Percentiles rank a stretch among this genome's conserved stretches.
Evolutionary conservation across 768 basidiomycete species (phyloP).

Genomic region (Asterophora parasitica): DNA sequence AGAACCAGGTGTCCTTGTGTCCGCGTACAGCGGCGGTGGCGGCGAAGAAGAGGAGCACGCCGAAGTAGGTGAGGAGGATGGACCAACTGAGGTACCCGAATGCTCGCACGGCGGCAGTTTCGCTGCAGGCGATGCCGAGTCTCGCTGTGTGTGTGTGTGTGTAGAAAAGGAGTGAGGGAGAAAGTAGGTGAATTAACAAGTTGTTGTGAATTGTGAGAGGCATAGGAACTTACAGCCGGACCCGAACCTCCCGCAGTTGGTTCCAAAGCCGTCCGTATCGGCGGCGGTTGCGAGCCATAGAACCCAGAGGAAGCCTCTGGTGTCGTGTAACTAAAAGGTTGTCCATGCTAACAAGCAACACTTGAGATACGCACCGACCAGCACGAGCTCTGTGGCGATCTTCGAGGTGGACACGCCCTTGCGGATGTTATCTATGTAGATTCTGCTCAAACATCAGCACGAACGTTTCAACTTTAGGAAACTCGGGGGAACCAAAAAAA

Average conservation of each 20-base stretch:
- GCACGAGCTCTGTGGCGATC: conserved; percentile 35
- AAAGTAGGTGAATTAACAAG: too few relatives aligned
- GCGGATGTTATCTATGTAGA: conserved; percentile 29
- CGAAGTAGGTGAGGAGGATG: conserved; percentile 30
- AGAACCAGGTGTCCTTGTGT: conserved; percentile 30
- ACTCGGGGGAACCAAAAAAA: too few relatives aligned
- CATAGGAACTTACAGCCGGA: conserved; percentile 4
- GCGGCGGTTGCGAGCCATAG: conserved; percentile 40
- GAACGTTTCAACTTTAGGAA: too few relatives aligned
- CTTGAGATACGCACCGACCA: conserved; percentile 30
- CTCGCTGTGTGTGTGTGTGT: conserved; percentile 1
- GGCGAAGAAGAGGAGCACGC: conserved; percentile 25
- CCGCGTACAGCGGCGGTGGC: conserved; percentile 28
- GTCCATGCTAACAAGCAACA: too few relatives aligned
- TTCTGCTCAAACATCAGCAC: too few relatives aligned
- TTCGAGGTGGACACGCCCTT: conserved; percentile 35
- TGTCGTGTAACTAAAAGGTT: too few relatives aligned
- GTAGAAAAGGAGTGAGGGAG: too few relatives aligned
- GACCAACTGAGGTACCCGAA: conserved; percentile 43
- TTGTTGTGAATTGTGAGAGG: not conserved
- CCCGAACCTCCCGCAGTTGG: conserved; percentile 18
- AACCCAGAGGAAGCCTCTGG: conserved; percentile 41
- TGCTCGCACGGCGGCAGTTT: conserved; percentile 36
- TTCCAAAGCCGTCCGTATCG: conserved; percentile 15
- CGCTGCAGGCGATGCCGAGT: conserved; percentile 27